These are phyloP conservation scores for Sequoiadendron giganteum DNA, from an alignment of 75 land plant genomes.

Conservation along the genomic window DNA sequence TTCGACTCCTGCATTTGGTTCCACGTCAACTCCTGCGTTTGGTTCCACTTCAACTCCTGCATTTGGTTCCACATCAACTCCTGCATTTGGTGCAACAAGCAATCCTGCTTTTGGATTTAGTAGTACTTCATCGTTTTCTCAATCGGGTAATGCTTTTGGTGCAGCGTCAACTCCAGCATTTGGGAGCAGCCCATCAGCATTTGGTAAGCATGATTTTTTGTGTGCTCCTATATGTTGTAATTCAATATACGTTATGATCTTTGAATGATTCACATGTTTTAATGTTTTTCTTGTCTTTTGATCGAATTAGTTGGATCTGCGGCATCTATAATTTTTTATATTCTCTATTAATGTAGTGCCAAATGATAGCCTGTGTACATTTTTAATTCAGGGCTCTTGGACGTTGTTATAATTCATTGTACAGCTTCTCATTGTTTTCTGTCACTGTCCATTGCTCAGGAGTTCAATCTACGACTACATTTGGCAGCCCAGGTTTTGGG, in stretches of 20 bases:
- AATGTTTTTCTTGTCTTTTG: not conserved
- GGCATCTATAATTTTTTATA: no score
- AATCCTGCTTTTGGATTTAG: conserved; percentile 55
- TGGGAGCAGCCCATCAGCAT: conserved; percentile 55
- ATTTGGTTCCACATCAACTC: conserved; percentile 39
- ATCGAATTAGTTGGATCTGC: no score
- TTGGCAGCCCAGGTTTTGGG: conserved; percentile 74
- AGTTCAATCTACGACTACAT: conserved; percentile 55
- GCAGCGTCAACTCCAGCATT: conserved; percentile 53
- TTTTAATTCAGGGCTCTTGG: no score
- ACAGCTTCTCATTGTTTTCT: not conserved
- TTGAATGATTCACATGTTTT: not conserved
- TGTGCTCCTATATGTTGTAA: conserved; percentile 24
- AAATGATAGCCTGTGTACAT: no score
- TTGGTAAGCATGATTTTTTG: conserved; percentile 52
- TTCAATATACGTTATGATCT: not conserved
- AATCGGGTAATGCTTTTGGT: conserved; percentile 48
- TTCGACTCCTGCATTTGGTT: conserved; percentile 53
- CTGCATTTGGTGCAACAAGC: conserved; percentile 51
- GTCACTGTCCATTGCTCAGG: conserved; percentile 25
- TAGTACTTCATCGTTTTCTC: conserved; percentile 40
- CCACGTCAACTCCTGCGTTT: conserved; percentile 44
- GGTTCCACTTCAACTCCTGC: conserved; percentile 45
- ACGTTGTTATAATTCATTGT: not conserved
- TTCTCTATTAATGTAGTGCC: no score